phyloP scores from a whole-genome alignment of 495 filamentous ascomycete genomes.

The Cercophora scortea region DNA sequence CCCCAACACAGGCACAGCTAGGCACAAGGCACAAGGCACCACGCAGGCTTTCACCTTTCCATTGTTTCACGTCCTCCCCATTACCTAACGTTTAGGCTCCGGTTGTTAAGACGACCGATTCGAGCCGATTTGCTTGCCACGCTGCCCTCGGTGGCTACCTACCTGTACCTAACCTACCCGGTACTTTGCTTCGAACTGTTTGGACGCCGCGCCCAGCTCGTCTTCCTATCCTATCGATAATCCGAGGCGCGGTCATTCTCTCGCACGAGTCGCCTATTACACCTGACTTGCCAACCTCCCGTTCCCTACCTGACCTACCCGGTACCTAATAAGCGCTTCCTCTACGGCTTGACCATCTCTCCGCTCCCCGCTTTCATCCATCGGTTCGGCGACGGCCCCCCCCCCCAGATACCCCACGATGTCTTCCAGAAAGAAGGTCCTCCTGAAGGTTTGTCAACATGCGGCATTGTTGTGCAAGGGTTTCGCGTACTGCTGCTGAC shows the following conservation, averaged over 20 bases:
- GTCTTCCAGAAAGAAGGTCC: conserved; percentile 93
- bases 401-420: conserved; percentile 32
- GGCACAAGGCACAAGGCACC: background rate
- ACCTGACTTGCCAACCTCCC: no score
- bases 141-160: background rate
- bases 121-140: background rate
- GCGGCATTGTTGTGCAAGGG: background rate
- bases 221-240: no score
- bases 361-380: background rate
- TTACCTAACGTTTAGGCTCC: background rate
- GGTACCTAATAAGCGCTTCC: background rate
- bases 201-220: background rate
- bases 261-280: no score
- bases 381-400: background rate
- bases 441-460: conserved; percentile 68
- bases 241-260: no score
- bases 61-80: background rate
- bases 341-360: conserved; percentile 8
- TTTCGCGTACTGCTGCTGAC: background rate
- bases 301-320: no score
- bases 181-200: background rate
- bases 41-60: background rate
- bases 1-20: conserved; percentile 2
- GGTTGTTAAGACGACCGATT: background rate
- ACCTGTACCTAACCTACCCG: no score